Base-by-base conservation (phyloP, 345 rosid genomes). In the Lumnitzera littorea region DNA sequence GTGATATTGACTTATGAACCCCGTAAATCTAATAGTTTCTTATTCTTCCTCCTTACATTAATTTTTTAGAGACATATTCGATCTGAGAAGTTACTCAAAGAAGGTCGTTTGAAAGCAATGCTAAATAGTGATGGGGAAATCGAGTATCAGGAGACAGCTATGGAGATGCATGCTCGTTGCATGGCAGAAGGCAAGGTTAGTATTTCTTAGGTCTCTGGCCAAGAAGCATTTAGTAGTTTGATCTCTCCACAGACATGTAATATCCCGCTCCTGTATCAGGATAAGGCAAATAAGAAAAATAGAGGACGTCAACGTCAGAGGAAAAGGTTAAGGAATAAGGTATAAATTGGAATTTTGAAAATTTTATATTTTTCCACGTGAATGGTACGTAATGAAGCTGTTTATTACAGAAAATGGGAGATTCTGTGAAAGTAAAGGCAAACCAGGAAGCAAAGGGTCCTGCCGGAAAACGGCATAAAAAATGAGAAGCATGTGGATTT, bases 111-210 rank as follows among this genome's bases (percentile, higher is more conserved):
- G 58, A 84, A 84, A 80, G 71, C 76, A 29, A 70, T 78, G 62
- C 85, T 87, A 52, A 82, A 84, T 56, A 68, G 77, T 62, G 77
- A 80, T 69, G 91, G 91, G 63, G 85, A 84, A 68, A 76, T 80
- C 49, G 88, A 87, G 80, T 71, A 82, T 64, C 88, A 77, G 65
- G 91, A 84, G 70, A 81, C 83, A 16, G 73, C 80, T 47, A 75
- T 72, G 17, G 91, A 82, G 78, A 60, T 71, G 80, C 62, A 80
- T 67, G 74, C 85, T 55, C 76, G 85, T 58, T 62, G 79, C 57
- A 36, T 78, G 13, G 76, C 85, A 54, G 61, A 69, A 55, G 73
- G 71, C 11, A 65, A 77, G 85, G 95, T 87, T 56, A 36, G 53
- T 51, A 47, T 47, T 24, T n/a, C 11, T 20, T 20, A n/a, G 29